These are phyloP conservation scores for Thalassiosira profunda DNA, from an alignment of 108 stramenopile species.

Conservation along the genomic window DNA sequence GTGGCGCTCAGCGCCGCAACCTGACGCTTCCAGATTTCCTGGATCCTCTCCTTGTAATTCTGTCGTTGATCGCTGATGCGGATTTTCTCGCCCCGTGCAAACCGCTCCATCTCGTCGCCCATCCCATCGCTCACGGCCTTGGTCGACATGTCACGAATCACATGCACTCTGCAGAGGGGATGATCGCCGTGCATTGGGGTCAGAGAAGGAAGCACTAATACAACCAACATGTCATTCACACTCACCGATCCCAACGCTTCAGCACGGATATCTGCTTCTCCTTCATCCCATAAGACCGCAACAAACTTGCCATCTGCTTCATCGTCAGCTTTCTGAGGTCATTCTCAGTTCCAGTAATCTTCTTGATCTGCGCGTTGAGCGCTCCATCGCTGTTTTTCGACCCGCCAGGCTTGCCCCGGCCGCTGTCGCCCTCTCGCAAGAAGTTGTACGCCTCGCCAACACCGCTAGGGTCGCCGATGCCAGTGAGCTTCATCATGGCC, in stretches of 20 bases:
- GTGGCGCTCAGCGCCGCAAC: constrained; percentile 59
- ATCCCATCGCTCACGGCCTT: constrained; percentile 90
- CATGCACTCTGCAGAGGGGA: constrained; percentile 65
- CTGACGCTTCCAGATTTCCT: constrained; percentile 92
- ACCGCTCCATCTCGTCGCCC: constrained; percentile 84
- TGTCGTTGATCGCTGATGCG: constrained; percentile 88
- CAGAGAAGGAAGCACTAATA: not conserved
- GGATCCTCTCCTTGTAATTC: constrained; percentile 87
- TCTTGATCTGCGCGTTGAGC: constrained; percentile 81
- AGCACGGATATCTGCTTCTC: constrained; percentile 85
- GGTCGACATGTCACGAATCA: constrained; percentile 91
- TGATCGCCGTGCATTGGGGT: not conserved
- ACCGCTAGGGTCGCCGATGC: constrained; percentile 91
- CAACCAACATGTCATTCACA: not conserved
- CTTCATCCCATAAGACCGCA: constrained; percentile 86
- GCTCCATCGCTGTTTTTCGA: constrained; percentile 57
- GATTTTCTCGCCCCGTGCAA: constrained; percentile 91
- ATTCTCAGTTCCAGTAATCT: constrained; percentile 87
- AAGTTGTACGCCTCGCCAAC: constrained; percentile 82
- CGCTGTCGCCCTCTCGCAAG: constrained; percentile 70
- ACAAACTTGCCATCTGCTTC: constrained; percentile 87
- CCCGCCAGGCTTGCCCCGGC: constrained; percentile 68
- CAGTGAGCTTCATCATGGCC: constrained; percentile 90
- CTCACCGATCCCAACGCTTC: constrained; percentile 89
- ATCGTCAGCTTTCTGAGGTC: constrained; percentile 93